phyloP scores from a whole-genome alignment of 164 flowering plant species.

The Liquidambar formosana region DNA sequence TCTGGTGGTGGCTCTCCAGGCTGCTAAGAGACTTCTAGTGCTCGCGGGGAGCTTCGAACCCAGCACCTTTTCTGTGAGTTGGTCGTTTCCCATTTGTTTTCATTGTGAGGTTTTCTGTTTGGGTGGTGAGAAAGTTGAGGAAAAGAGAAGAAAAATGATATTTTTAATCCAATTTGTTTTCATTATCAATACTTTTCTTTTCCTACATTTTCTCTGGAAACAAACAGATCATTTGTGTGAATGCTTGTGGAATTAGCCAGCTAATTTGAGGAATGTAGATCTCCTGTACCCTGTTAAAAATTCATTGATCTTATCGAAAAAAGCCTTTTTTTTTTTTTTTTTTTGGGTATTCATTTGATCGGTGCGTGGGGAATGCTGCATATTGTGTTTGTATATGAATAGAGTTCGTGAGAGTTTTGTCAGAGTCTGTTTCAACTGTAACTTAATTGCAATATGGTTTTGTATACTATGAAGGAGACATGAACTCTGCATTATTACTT shows the following conservation, averaged over 20 bases:
- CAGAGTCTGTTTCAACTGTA: too few species aligned
- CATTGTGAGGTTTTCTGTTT: background rate
- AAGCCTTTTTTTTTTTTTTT: background rate
- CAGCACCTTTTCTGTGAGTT: conserved; percentile 40
- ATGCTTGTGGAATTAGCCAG: background rate
- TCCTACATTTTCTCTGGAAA: background rate
- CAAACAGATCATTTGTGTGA: background rate
- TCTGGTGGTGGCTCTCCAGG: conserved; percentile 47
- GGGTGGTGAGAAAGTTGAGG: background rate
- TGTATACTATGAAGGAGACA: background rate
- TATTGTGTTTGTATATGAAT: background rate
- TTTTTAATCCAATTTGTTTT: too few species aligned
- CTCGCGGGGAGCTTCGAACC: conserved; percentile 40
- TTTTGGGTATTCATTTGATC: background rate
- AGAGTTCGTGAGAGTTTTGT: too few species aligned
- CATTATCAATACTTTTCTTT: background rate
- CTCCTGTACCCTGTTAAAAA: background rate
- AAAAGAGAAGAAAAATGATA: too few species aligned
- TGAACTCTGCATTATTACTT: background rate
- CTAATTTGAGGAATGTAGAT: background rate
- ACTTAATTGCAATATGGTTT: too few species aligned
- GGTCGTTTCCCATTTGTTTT: background rate
- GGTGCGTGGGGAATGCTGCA: background rate
- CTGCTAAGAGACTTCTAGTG: conserved; percentile 52
- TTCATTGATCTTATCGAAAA: too few species aligned